Conservation (phyloP, 306 rosid genomes). For the Malus domestica region ASM211411v1 NC_041801.1:19658501-19659000, state of each 20-base stretch:
- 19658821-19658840: constrained; percentile 10
- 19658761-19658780: not conserved
- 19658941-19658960: constrained; percentile 1
- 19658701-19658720: constrained; percentile 37
- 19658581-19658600: not conserved
- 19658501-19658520: not conserved
- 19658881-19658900: constrained; percentile 51
- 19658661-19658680: constrained; percentile 40
- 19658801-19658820: not conserved
- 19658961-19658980: not conserved
- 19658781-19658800: not conserved
- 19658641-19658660: constrained; percentile 49
- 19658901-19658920: constrained; percentile 49
- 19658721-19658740: constrained; percentile 47
- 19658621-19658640: constrained; percentile 49
- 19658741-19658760: not conserved
- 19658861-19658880: constrained; percentile 42
- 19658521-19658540: not conserved
- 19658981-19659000: not conserved
- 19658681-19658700: constrained; percentile 26
- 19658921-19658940: constrained; percentile 59
- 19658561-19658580: not conserved
- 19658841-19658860: constrained; percentile 41
- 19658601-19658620: constrained; percentile 32
- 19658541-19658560: not conserved